Evolutionary conservation across 2,329 filamentous ascomycete genomes (phyloP).

Genomic region (Pseudogymnoascus verrucosus): DNA sequence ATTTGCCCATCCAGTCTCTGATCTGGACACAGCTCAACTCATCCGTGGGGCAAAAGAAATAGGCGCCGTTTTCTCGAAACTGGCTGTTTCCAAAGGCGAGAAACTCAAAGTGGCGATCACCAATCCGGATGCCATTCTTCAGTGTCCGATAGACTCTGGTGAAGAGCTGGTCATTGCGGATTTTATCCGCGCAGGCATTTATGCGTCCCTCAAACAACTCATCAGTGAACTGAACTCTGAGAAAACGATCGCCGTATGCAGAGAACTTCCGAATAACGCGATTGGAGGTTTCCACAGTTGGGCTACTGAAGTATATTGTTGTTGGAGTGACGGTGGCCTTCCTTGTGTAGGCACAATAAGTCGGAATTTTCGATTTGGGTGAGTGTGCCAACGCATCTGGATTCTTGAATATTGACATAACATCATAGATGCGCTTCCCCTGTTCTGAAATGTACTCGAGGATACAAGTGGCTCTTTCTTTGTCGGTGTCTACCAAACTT

Average conservation of each 20-base stretch:
- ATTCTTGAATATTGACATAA: conserved; percentile 62
- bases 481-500: conserved; percentile 35
- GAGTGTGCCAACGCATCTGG: conserved; percentile 40
- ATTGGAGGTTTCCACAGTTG: conserved; percentile 79
- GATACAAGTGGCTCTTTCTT: conserved; percentile 50
- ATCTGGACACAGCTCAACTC: conserved; percentile 67
- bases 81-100: conserved; percentile 94
- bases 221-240: conserved; percentile 84
- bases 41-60: conserved; percentile 74
- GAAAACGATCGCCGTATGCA: conserved; percentile 64
- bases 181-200: conserved; percentile 39
- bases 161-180: conserved; percentile 60
- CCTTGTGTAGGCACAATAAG: conserved; percentile 66
- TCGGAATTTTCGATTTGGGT: conserved; percentile 48
- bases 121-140: conserved; percentile 71
- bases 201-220: conserved; percentile 44
- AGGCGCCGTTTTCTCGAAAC: conserved; percentile 82
- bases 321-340: conserved; percentile 79
- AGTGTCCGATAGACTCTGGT: conserved; percentile 64
- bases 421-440: conserved; percentile 54
- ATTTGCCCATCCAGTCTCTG: conserved; percentile 77
- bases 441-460: conserved; percentile 68
- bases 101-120: conserved; percentile 76
- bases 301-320: conserved; percentile 68
- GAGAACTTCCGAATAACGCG: conserved; percentile 69